Evolutionary conservation across 1,284 basidiomycete species (phyloP), one percentile per base, ranked within the genome.

Genomic region (Ceratobasidium sp.): DNA sequence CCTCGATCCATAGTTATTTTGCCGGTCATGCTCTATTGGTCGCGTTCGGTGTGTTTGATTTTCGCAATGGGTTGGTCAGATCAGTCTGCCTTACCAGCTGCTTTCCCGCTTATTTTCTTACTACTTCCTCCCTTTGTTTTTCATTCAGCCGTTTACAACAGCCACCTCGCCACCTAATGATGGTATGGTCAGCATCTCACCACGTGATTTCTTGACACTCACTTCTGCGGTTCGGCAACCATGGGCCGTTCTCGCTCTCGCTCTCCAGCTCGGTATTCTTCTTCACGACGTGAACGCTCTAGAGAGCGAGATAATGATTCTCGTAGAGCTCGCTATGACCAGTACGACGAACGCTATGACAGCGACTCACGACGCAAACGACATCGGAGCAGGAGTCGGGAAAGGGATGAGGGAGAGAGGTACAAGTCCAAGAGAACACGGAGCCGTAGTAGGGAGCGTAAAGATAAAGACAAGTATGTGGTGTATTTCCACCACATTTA

Each of bases 401-500:
- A 77, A 28, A 71, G 72, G 45, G 76, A 75, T 60, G 76, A 75
- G 21, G 69, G 76, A 28, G 60, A 57, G 3, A 26, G 60, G 2
- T 41, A 60, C 26, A 72, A 73, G 48, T 53, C 62, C 50, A 76
- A 70, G 39, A 74, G 65, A 70, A 74, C 70, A 58, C 74, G 73
- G 46, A 78, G 79, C 69, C 74, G 78, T 52, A 77, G 77, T 62
- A 62, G 72, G 46, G 77, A 57, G 26, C 53, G 76, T 71, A 61
- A 77, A 57, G 77, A 79, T 60, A 74, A 77, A 34, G 73, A 75
- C 75, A 77, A 79, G 79, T 80, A 65, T 75, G 79, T 76, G 1
- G n/a, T 50, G 28, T 10, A 26, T n/a, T n/a, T 34, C 6, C n/a
- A 36, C 26, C 21, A 36, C 39, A 18, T 21, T 53, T 26, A 18